Evolutionary conservation across 495 filamentous ascomycete genomes (phyloP).

Genomic region (Hypoxylon trugodes): DNA sequence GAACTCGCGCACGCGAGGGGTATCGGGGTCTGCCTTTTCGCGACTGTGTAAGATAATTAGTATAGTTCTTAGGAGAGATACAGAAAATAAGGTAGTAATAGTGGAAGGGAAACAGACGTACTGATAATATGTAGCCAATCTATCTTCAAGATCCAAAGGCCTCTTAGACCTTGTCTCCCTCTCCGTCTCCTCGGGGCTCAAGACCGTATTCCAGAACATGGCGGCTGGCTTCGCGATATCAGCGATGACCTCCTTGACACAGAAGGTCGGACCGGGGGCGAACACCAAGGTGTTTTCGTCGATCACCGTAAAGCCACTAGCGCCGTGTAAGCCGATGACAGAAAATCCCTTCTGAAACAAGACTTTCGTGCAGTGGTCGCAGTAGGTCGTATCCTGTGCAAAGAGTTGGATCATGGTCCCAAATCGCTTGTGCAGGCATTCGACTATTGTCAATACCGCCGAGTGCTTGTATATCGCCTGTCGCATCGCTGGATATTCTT

Average conservation of each 20-base stretch:
- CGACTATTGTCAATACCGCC: conserved; percentile 3
- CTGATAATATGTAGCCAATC: conserved; percentile 3
- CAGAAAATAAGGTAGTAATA: background rate
- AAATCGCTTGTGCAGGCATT: conserved; percentile 21
- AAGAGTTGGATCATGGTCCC: conserved; percentile 5
- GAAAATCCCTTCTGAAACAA: conserved; percentile 19
- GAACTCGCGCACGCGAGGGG: conserved; percentile 26
- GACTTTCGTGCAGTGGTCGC: conserved; percentile 4
- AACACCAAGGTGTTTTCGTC: conserved; percentile 28
- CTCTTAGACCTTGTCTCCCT: background rate
- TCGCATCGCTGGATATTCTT: background rate
- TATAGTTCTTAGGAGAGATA: background rate
- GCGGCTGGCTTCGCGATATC: conserved; percentile 24
- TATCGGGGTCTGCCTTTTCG: conserved; percentile 11
- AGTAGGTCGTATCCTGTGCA: conserved; percentile 25
- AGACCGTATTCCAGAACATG: conserved; percentile 31
- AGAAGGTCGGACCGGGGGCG: conserved; percentile 18
- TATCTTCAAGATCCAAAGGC: background rate
- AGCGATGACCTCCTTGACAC: conserved; percentile 34
- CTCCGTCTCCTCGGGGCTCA: conserved; percentile 14
- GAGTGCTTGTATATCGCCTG: conserved; percentile 18
- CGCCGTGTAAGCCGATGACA: conserved; percentile 25
- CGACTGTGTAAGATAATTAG: background rate
- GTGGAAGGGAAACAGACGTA: conserved; percentile 3
- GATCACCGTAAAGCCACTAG: conserved; percentile 21